phyloP scores from a whole-genome alignment of 1,139 yeast genomes.

The Protomyces gravidus region DNA sequence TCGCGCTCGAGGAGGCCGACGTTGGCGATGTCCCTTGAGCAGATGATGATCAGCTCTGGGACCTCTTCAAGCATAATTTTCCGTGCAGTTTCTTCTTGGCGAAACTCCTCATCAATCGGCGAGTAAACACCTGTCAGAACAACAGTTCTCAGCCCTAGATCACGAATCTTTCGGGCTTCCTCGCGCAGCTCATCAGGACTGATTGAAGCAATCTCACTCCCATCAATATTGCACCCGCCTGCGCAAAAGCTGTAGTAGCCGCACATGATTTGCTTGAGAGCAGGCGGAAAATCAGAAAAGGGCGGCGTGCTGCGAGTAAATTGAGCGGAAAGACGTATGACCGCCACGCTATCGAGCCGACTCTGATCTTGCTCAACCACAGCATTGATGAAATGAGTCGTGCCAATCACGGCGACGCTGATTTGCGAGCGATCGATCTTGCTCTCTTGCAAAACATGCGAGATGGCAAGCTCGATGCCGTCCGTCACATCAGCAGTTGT shows the following conservation, averaged over 20 bases:
- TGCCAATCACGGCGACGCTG: constrained; percentile 46
- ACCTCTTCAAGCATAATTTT: constrained; percentile 39
- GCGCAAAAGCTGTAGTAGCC: constrained; percentile 42
- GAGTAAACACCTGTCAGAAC: constrained; percentile 46
- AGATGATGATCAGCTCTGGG: constrained; percentile 42
- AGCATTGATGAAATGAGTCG: constrained; percentile 49
- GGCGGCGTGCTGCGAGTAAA: constrained; percentile 43
- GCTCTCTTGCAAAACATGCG: constrained; percentile 37
- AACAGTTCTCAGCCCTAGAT: constrained; percentile 40
- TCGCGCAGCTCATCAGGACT: constrained; percentile 40
- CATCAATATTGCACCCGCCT: constrained; percentile 47
- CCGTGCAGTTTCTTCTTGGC: constrained; percentile 43
- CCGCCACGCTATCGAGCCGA: constrained; percentile 45
- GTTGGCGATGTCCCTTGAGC: constrained; percentile 44
- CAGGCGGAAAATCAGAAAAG: constrained; percentile 46
- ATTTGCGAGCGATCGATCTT: constrained; percentile 39
- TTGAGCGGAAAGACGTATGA: constrained; percentile 45
- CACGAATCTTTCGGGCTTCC: constrained; percentile 40
- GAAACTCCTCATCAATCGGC: constrained; percentile 37
- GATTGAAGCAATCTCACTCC: constrained; percentile 40
- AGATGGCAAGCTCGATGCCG: constrained; percentile 45
- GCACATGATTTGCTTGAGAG: constrained; percentile 39
- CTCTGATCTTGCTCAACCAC: constrained; percentile 46
- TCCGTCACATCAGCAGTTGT: constrained; percentile 48
- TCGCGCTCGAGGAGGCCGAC: constrained; percentile 47